Percentiles rank a stretch among this genome's conserved stretches.
phyloP scores from a whole-genome alignment of 495 filamentous ascomycete species.

The Trichoderma asperelloides region DNA sequence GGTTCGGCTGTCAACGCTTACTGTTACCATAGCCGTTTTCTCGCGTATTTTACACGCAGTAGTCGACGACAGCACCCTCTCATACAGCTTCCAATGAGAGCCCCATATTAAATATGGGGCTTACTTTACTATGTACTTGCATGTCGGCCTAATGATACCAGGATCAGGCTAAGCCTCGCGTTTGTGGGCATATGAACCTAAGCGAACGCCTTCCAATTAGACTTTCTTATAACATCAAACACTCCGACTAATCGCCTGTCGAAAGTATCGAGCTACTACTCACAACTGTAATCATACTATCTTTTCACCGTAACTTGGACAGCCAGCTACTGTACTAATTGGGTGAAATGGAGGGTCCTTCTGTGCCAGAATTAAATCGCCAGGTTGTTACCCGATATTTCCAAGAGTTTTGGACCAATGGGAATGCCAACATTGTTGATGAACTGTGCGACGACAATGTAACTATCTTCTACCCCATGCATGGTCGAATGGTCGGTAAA shows the following conservation, averaged over 20 bases:
- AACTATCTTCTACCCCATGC: neutral
- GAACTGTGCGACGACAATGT: neutral
- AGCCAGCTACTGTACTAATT: neutral
- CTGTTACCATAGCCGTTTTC: neutral
- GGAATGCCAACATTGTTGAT: neutral
- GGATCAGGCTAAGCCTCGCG: neutral
- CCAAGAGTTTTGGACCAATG: slow-evolving; percentile 1
- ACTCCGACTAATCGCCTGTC: neutral
- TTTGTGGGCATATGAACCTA: neutral
- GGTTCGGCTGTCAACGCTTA: neutral
- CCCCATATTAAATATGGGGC: neutral
- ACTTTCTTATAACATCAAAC: neutral
- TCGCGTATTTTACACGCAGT: neutral
- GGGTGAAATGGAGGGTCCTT: neutral
- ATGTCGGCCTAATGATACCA: neutral
- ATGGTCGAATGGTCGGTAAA: neutral
- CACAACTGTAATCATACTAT: too few relatives aligned
- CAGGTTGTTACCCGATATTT: neutral
- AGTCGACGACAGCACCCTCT: too few relatives aligned
- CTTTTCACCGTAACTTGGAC: neutral
- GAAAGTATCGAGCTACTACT: neutral
- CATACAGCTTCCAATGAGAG: too few relatives aligned
- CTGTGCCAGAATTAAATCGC: neutral
- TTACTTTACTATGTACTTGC: neutral
- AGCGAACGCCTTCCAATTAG: neutral